phyloP scores from a whole-genome alignment of 345 rosid species.

The Balakata baccata region DNA sequence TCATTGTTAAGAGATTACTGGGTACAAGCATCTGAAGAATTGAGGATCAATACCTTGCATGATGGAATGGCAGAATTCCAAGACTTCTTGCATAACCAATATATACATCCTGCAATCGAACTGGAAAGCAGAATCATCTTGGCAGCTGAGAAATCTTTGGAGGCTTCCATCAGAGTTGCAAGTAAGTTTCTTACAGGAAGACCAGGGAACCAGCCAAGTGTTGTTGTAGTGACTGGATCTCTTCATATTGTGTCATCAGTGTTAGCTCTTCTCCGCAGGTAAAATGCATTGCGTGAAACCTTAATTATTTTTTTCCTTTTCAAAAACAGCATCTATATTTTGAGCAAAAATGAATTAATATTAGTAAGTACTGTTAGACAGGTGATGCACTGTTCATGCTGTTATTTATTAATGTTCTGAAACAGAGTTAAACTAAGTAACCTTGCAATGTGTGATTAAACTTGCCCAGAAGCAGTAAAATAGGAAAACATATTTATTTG shows the following conservation, averaged over 20 bases:
- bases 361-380: neutral
- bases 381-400: too few species aligned
- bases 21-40: constrained; percentile 58
- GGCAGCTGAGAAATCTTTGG: constrained; percentile 34
- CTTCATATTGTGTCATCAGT: constrained; percentile 48
- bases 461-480: too few species aligned
- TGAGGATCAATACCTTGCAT: constrained; percentile 36
- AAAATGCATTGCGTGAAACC: neutral
- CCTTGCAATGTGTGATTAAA: too few species aligned
- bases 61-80: constrained; percentile 28
- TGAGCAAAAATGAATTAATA: neutral
- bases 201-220: constrained; percentile 22
- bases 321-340: neutral
- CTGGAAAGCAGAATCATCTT: constrained; percentile 29
- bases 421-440: too few species aligned
- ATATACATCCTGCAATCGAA: neutral
- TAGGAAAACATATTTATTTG: too few species aligned
- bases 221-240: constrained; percentile 60
- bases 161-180: constrained; percentile 35
- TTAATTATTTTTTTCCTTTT: neutral
- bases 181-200: constrained; percentile 37
- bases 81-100: constrained; percentile 17
- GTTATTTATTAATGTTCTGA: too few species aligned
- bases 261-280: constrained; percentile 28
- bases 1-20: constrained; percentile 54